phyloP scores from a whole-genome alignment of 1,139 yeast genomes.

The Torulaspora pretoriensis region DNA sequence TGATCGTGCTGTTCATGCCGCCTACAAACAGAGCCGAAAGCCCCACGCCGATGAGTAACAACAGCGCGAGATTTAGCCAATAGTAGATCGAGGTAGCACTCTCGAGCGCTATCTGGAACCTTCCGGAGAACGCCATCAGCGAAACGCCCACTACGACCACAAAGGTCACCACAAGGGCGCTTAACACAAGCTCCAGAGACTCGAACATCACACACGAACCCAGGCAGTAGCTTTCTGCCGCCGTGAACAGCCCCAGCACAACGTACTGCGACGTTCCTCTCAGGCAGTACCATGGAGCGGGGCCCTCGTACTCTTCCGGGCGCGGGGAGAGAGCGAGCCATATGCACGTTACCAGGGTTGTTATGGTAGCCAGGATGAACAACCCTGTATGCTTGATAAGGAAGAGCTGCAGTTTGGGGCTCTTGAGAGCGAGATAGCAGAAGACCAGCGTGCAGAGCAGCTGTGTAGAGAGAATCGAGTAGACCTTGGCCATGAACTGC shows the following conservation, averaged over 20 bases:
- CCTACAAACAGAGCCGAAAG: slow-evolving; percentile 68
- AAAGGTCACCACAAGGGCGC: slow-evolving; percentile 67
- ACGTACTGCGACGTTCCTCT: slow-evolving; percentile 45
- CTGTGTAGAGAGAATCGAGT: slow-evolving; percentile 65
- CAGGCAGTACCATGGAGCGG: slow-evolving; percentile 35
- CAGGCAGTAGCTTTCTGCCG: slow-evolving; percentile 68
- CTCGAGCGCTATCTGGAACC: slow-evolving; percentile 74
- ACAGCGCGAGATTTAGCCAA: slow-evolving; percentile 53
- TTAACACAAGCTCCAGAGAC: slow-evolving; percentile 61
- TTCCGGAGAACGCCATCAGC: slow-evolving; percentile 74
- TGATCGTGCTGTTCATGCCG: slow-evolving; percentile 52
- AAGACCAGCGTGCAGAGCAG: slow-evolving; percentile 57
- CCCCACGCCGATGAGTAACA: slow-evolving; percentile 71
- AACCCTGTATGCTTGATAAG: slow-evolving; percentile 59
- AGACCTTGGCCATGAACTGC: slow-evolving; percentile 74
- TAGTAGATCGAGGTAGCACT: slow-evolving; percentile 47
- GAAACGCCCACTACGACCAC: slow-evolving; percentile 73
- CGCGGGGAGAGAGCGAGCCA: slow-evolving; percentile 57
- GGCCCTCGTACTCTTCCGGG: slow-evolving; percentile 56
- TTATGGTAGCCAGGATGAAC: slow-evolving; percentile 52
- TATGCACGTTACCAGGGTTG: slow-evolving; percentile 50
- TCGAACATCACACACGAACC: slow-evolving; percentile 65
- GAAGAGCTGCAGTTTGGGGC: slow-evolving; percentile 51
- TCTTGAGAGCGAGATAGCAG: slow-evolving; percentile 52
- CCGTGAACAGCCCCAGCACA: slow-evolving; percentile 61